Evolutionary conservation across 2,329 filamentous ascomycete species (phyloP), one percentile per base, ranked within the genome.

Genomic region (Curvularia eragrostidis): DNA sequence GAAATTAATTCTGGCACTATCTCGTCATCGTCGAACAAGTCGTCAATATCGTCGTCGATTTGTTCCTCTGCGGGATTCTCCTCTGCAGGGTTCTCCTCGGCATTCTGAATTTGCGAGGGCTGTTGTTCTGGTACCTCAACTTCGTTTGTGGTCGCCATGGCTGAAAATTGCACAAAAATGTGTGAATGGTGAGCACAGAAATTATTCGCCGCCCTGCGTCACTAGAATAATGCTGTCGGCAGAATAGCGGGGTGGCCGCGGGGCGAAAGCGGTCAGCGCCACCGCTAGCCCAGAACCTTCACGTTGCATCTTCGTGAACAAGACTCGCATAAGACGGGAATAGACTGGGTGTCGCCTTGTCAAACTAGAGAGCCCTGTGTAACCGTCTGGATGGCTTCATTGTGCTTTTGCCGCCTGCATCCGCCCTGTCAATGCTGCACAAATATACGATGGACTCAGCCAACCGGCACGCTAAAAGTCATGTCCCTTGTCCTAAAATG

Each of bases 1-100:
- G 85, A 82, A 48, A 87, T 81, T 18, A 84, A 78, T 69, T 85
- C 86, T 23, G 82, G 81, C 48, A 81, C 80, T 44, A 84, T 81
- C 15, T 87, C 83, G 41, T 83, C 80, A 2, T 72, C 73, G 59
- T 84, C 85, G 59, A 87, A 87, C 44, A 87, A 81, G 36, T 89
- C 83, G 13, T 89, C 87, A 32, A 87, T 83, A 53, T 90, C 85
- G 59, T 88, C 86, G 56, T 88, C 82, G 9, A 88, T 61, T 5
- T 49, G 47, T 26, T 60, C 58, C 13, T 47, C 39, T 23, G 48
- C 12, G 24, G 28, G 50, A 9, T 24, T 23, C 43, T 63, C 54
- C 28, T 64, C 54, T 8, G 48, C 54, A 3, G n/a, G 50, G 6
- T 24, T 23, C 43, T 63, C 54, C 28, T 64, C 54, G 9, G 48